phyloP scores from a whole-genome alignment of 1,284 basidiomycete species.

The Puccinia coronata region DNA sequence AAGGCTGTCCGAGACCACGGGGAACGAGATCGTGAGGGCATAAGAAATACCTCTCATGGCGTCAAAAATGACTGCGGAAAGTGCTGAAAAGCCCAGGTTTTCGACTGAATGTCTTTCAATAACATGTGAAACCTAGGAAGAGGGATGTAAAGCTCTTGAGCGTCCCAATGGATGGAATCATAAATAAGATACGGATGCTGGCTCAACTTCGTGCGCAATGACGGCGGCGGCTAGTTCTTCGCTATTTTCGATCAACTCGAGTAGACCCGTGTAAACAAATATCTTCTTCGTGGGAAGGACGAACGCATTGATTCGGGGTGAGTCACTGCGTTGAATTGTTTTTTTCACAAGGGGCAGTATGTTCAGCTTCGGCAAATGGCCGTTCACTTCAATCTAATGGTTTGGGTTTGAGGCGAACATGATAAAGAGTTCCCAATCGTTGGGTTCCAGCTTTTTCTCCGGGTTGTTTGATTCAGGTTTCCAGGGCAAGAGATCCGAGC shows the following conservation, averaged over 20 bases:
- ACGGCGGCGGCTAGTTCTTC: slow-evolving; percentile 63
- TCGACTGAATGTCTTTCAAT: slow-evolving; percentile 63
- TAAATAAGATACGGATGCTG: too few species aligned
- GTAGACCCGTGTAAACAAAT: slow-evolving; percentile 63
- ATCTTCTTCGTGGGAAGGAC: slow-evolving; percentile 63
- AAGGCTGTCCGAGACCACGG: slow-evolving; percentile 61
- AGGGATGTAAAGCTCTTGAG: neutral
- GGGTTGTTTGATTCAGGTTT: slow-evolving; percentile 60
- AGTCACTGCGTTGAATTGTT: slow-evolving; percentile 52
- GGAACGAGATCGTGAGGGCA: slow-evolving; percentile 62
- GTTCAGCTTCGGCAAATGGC: neutral
- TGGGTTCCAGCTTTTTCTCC: slow-evolving; percentile 60
- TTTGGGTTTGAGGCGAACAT: slow-evolving; percentile 51
- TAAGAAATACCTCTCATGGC: slow-evolving; percentile 63
- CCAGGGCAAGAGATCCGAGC: slow-evolving; percentile 50
- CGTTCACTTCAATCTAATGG: neutral
- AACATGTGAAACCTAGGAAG: slow-evolving; percentile 59
- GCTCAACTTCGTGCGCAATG: slow-evolving; percentile 61
- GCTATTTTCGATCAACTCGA: slow-evolving; percentile 60
- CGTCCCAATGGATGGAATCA: neutral
- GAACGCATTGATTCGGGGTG: slow-evolving; percentile 63
- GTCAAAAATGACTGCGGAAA: slow-evolving; percentile 63
- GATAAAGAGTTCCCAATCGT: slow-evolving; percentile 63
- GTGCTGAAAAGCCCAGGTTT: slow-evolving; percentile 61
- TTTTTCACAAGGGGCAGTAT: slow-evolving; percentile 59